phyloP scores from a whole-genome alignment of 768 basidiomycete genomes.

The Dacryopinax primogenitus region DNA sequence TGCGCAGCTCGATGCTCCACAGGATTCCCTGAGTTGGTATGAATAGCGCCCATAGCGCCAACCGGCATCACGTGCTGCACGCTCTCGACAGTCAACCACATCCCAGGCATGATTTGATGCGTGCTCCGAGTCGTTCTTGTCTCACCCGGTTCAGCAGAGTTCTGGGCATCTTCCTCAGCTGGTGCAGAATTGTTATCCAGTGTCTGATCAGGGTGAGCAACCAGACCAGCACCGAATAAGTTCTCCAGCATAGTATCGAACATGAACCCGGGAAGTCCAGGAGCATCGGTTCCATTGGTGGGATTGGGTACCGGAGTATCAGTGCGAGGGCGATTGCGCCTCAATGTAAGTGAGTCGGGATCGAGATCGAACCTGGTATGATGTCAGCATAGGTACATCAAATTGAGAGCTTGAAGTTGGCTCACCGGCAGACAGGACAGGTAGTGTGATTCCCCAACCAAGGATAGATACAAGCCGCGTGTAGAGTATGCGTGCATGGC shows the following conservation, averaged over 20 bases:
- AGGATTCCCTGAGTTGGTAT: not conserved
- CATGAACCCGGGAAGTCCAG: not conserved
- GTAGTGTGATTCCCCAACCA: constrained; percentile 2
- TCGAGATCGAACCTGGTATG: constrained; percentile 4
- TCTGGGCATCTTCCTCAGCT: not conserved
- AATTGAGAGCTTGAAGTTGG: not conserved
- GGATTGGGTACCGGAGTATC: not conserved
- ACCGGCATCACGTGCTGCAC: not conserved
- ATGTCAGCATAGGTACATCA: not conserved
- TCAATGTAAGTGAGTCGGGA: not conserved
- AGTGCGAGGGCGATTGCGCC: not conserved
- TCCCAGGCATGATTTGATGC: not conserved
- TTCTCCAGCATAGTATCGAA: not conserved
- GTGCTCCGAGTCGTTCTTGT: not conserved
- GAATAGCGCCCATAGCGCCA: not conserved
- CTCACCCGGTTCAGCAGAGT: not conserved
- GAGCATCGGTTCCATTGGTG: no score
- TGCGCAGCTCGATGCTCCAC: not conserved
- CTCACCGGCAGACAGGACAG: constrained; percentile 7
- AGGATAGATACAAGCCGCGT: not conserved
- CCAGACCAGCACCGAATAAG: not conserved
- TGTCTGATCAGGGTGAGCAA: not conserved
- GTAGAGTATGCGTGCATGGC: not conserved
- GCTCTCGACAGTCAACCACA: not conserved
- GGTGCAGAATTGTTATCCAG: not conserved